These are phyloP conservation scores for Colletotrichum graminicola DNA, from an alignment of 2,329 filamentous ascomycete species.

Conservation along the genomic window DNA sequence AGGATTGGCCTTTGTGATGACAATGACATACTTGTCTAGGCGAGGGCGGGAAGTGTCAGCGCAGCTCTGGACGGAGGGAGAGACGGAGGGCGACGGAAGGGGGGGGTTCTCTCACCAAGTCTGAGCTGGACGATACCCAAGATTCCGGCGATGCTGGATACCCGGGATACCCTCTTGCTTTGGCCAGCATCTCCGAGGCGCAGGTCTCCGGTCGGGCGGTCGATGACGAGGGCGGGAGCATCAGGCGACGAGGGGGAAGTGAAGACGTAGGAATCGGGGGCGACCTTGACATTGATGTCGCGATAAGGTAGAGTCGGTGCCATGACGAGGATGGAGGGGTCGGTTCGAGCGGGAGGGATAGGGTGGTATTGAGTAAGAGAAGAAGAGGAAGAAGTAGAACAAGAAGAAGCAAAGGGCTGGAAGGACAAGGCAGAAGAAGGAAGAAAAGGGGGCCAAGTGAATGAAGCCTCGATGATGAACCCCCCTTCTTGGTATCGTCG, in stretches of 20 bases:
- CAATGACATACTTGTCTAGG: constrained; percentile 91
- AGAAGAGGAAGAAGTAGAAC: not conserved
- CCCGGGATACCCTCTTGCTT: constrained; percentile 77
- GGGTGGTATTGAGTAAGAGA: not conserved
- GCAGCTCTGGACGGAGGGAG: not conserved
- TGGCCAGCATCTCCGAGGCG: constrained; percentile 85
- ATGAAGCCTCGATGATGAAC: constrained; percentile 12
- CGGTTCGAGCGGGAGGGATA: constrained; percentile 5
- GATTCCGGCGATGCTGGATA: constrained; percentile 95
- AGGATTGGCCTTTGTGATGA: constrained; percentile 93
- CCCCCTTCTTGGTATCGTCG: constrained; percentile 10
- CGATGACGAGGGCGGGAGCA: constrained; percentile 87
- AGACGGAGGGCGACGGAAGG: not conserved
- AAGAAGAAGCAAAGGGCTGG: not conserved
- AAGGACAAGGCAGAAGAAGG: constrained; percentile 9
- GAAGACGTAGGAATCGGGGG: constrained; percentile 93
- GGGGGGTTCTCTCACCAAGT: constrained; percentile 72
- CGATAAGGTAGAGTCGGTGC: constrained; percentile 77
- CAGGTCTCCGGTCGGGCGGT: constrained; percentile 91
- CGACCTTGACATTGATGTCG: constrained; percentile 97
- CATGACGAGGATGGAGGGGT: constrained; percentile 47
- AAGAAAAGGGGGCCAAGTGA: constrained; percentile 13
- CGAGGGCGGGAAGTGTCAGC: constrained; percentile 17
- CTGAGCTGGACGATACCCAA: constrained; percentile 93
- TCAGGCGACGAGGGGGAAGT: constrained; percentile 94